Evolutionary conservation across 2,329 filamentous ascomycete genomes (phyloP).

Genomic region (Nemania diffusa): DNA sequence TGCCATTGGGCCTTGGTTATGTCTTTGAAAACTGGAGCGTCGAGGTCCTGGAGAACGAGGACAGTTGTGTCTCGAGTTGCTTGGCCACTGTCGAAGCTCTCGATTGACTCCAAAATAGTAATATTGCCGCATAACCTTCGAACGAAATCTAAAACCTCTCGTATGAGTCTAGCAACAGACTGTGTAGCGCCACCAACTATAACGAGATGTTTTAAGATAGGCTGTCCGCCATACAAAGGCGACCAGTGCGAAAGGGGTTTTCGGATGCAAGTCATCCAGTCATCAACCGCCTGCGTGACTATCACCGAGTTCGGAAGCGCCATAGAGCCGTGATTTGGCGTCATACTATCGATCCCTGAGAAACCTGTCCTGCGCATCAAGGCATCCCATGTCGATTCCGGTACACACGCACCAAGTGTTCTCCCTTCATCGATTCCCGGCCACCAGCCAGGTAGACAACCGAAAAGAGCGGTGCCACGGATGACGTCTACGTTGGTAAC

Average conservation of each 20-base stretch:
- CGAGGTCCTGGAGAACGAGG: not conserved
- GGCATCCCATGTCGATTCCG: conserved; percentile 38
- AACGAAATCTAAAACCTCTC: not conserved
- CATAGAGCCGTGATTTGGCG: conserved; percentile 1
- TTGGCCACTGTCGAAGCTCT: no score
- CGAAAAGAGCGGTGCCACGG: conserved; percentile 8
- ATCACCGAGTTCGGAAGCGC: conserved; percentile 26
- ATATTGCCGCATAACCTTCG: not conserved
- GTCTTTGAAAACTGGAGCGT: not conserved
- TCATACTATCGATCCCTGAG: conserved; percentile 44
- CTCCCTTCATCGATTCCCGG: conserved; percentile 17
- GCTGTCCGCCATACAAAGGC: not conserved
- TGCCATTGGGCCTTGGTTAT: not conserved
- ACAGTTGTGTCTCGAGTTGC: not conserved
- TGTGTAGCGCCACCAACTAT: not conserved
- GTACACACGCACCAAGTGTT: conserved; percentile 19
- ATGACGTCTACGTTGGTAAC: not conserved
- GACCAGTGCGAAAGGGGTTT: no score
- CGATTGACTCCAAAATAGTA: not conserved
- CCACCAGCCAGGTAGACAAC: conserved; percentile 25
- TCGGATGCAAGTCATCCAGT: not conserved
- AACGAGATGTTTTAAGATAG: not conserved
- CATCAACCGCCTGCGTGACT: conserved; percentile 50
- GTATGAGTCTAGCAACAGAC: not conserved
- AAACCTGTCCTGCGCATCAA: conserved; percentile 44